Base-by-base conservation (phyloP, 352 stramenopile genomes). In the Globisporangium okanoganense region DNA sequence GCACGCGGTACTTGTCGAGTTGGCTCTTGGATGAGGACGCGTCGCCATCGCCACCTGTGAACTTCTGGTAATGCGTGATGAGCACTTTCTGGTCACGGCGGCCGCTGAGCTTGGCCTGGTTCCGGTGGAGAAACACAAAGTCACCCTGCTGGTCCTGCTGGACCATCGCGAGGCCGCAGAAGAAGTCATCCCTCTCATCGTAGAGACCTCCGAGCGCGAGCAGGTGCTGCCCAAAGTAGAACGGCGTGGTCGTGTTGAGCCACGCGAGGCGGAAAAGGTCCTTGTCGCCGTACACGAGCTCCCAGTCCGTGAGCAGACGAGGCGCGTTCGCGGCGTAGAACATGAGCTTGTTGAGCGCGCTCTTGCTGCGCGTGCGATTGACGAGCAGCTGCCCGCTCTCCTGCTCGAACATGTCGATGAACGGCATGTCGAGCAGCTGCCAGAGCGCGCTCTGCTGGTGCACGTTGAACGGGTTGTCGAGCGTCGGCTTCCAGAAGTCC, bases 31-130 rank as follows among this genome's bases (percentile, higher is more conserved):
- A 64, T 5, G 77, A 86, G 22, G 66, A 71, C 13, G 75, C 67
- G 18, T 76, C 81, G 55, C 79, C 77, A 62, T 85, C 73, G 27
- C 78, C 76, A 20, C 77, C 83, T 0, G 66, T 88, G 56, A 92
- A 92, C 68, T 82, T 89, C 45, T 92, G 80, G 18, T 88, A 44
- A 49, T 92, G 76, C 20, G 74, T 87, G 20, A 90, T 71, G 8
- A 82, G 50, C 22, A 76, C 66, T 29, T 75, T 78, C 45, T 90
- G 72, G 52, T 88, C 70, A 3, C 62, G 63, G 8, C 71, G 65
- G 4, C 58, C 58, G 48, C 29, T 64, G 3, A 64, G 48, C 27
- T 64, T 64, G 35, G 43, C 40, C 22, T 50, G 35, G 25, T 64
- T 64, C 24, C 58, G 58, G 40, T 64, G 58, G 13, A 58, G 36